These are phyloP conservation scores for Russula emetica DNA, from an alignment of 768 basidiomycete genomes.

Conservation along the genomic window DNA sequence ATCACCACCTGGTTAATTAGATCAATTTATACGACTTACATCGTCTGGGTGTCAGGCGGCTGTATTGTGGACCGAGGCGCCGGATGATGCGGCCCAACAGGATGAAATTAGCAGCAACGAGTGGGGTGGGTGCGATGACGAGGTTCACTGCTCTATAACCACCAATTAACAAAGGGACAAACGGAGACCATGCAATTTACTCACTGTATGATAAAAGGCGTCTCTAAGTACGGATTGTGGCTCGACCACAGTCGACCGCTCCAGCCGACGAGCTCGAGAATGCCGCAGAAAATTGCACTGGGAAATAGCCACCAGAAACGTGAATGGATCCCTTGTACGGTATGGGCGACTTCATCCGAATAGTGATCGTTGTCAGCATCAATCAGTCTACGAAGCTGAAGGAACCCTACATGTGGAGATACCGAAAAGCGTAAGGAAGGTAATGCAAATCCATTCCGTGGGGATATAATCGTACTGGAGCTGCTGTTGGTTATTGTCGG, in stretches of 20 bases:
- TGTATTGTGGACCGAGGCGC: conserved; percentile 22
- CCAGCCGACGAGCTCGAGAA: conserved; percentile 23
- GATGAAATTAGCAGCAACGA: conserved; percentile 26
- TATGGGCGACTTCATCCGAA: conserved; percentile 7
- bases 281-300: conserved; percentile 18
- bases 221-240: conserved; percentile 3
- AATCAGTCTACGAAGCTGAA: no score
- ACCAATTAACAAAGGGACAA: not conserved
- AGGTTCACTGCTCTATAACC: conserved; percentile 9
- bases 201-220: conserved; percentile 24
- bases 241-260: conserved; percentile 25
- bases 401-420: no score
- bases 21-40: conserved; percentile 9
- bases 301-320: conserved; percentile 32
- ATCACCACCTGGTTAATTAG: not conserved
- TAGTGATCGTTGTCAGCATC: no score
- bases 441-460: no score
- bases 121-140: conserved; percentile 24
- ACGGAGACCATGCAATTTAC: not conserved
- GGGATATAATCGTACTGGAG: no score
- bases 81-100: conserved; percentile 24
- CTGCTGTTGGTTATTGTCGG: no score
- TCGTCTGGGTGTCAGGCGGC: conserved; percentile 21
- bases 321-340: conserved; percentile 29
- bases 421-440: no score